These are phyloP conservation scores for Vicia villosa DNA, from an alignment of 306 rosid species.

Conservation along the genomic window DNA sequence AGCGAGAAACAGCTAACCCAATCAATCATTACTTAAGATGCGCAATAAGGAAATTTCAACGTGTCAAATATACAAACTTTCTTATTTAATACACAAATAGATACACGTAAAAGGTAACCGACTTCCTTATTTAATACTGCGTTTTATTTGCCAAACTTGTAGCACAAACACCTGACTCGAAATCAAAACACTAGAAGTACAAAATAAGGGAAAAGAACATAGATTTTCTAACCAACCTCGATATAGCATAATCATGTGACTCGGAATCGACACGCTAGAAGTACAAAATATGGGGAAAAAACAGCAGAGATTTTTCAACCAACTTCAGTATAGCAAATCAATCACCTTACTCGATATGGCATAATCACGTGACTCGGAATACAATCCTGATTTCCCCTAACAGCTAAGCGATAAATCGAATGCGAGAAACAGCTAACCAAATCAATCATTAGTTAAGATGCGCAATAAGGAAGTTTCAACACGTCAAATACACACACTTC, in stretches of 20 bases:
- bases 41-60: constrained; percentile 3
- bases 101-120: constrained; percentile 15
- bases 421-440: neutral
- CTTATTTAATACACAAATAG: neutral
- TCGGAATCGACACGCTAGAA: neutral
- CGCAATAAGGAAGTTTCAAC: constrained; percentile 5
- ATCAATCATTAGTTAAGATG: constrained; percentile 16
- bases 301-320: too few relatives aligned
- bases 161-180: neutral
- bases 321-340: too few relatives aligned
- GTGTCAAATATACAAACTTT: neutral
- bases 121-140: neutral
- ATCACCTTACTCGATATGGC: too few relatives aligned
- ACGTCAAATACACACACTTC: neutral
- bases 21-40: constrained; percentile 15
- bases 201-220: neutral
- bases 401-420: neutral
- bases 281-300: too few relatives aligned
- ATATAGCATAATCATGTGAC: constrained; percentile 37
- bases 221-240: constrained; percentile 60
- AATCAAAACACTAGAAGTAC: neutral
- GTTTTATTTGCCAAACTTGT: constrained; percentile 5
- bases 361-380: neutral
- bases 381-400: constrained; percentile 11
- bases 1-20: neutral